phyloP scores from a whole-genome alignment of 441 rosid genomes.

The Lagerstroemia fauriei region DNA sequence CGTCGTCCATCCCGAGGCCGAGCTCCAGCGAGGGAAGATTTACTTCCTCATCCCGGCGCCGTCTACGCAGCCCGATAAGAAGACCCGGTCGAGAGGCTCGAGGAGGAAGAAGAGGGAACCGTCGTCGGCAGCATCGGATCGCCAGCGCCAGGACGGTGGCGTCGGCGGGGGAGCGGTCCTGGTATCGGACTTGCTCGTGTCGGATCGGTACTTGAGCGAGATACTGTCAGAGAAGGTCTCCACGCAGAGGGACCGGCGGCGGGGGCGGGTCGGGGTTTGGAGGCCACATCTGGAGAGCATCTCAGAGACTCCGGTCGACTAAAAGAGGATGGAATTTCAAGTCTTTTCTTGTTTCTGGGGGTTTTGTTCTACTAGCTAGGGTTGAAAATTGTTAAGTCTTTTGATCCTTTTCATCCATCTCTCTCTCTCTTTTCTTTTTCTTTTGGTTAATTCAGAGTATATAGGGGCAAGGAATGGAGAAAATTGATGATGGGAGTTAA shows the following conservation, averaged over 20 bases:
- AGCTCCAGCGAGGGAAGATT: conserved; percentile 89
- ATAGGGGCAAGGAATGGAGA: not conserved
- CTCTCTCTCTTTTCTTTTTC: not conserved
- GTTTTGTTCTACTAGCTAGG: not conserved
- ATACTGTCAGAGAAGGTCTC: conserved; percentile 77
- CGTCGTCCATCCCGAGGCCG: conserved; percentile 81
- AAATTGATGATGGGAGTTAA: not conserved
- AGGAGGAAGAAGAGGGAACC: conserved; percentile 47
- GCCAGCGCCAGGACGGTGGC: conserved; percentile 5
- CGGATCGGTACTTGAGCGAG: conserved; percentile 84
- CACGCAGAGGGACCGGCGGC: conserved; percentile 68
- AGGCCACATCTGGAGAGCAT: conserved; percentile 92
- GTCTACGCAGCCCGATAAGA: conserved; percentile 33
- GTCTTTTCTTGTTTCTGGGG: not conserved
- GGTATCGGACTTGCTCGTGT: conserved; percentile 38
- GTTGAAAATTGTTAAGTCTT: not conserved
- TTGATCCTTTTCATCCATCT: not conserved
- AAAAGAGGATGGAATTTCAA: not conserved
- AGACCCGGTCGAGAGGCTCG: conserved; percentile 30
- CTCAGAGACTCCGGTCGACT: conserved; percentile 40
- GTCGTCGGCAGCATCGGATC: not conserved
- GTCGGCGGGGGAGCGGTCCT: conserved; percentile 4
- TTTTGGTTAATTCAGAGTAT: not conserved
- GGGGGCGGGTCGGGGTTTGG: conserved; percentile 89
- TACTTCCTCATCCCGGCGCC: conserved; percentile 80